Base-by-base conservation (phyloP, 352 stramenopile genomes). In the Elongisporangium undulatum region DNA sequence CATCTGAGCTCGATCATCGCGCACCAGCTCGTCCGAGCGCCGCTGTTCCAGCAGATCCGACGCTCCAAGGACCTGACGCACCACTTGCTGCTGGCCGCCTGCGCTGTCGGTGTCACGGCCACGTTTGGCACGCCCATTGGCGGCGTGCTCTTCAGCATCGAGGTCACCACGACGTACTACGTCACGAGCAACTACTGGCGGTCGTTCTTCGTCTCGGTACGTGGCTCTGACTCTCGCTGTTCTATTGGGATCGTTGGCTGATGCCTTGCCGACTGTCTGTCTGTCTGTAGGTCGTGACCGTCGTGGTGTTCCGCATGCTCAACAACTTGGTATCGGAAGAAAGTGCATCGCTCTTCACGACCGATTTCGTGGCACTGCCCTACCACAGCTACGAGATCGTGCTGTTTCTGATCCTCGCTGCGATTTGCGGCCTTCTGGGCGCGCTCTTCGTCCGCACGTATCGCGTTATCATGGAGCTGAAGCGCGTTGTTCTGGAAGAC, bases 151-250 rank as follows among this genome's bases (percentile, higher is more conserved):
- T 92, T 92, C 55, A 87, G 73, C 58, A 89, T 92, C 34, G 83
- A 92, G 57, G 85, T 94, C 55, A 97, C 90, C 0, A 87, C 79
- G 29, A 90, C 82, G 26, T 90, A 89, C 66, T 97, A 97, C 75
- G 79, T 94, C 60, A 90, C 85, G 45, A 85, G 75, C 50, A 96
- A 95, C 66, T 94, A 97, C 62, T 95, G 87, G 77, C 79, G 84
- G n/a, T 85, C 82, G 3, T 96, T 97, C 72, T 92, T 97, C 61
- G 87, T 81, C 22, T 93, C 89, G 10, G 66, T 67, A 53, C 10
- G 52, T 29, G 29, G 16, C 8, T 23, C n/a, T 56, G 13, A 15
- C 23, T 56, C 17, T 41, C 51, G 12, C 22, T 45, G 3, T 12
- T 45, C 17, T 10, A 2, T 16, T 21, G 9, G n/a, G 2, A 45